Percentiles rank a stretch among this genome's conserved stretches.
phyloP scores from a whole-genome alignment of 805 yeast species.

The Lachancea waltii region DNA sequence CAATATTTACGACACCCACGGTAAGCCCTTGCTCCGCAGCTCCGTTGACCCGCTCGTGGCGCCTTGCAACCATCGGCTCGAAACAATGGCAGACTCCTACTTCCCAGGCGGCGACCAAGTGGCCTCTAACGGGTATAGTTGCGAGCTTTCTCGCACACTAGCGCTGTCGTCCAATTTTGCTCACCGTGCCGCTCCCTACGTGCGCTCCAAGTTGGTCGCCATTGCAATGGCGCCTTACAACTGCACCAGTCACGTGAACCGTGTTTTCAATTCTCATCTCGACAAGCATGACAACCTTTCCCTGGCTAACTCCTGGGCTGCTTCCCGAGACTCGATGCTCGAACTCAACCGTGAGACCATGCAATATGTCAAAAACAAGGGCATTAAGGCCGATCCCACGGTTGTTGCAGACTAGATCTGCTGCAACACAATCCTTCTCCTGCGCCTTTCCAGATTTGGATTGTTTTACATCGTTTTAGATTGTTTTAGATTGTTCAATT shows the following conservation, averaged over 20 bases:
- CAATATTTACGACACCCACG: slow-evolving; percentile 49
- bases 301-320: slow-evolving; percentile 28
- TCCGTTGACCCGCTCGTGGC: slow-evolving; percentile 54
- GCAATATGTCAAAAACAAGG: slow-evolving; percentile 7
- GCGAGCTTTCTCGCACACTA: slow-evolving; percentile 52
- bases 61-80: slow-evolving; percentile 55
- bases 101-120: slow-evolving; percentile 43
- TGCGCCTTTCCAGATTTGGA: slow-evolving; percentile 8
- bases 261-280: slow-evolving; percentile 37
- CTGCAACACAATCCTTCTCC: slow-evolving; percentile 2
- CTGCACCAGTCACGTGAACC: slow-evolving; percentile 32
- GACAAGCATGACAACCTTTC: slow-evolving; percentile 35
- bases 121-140: slow-evolving; percentile 40
- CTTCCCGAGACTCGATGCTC: slow-evolving; percentile 29
- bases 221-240: slow-evolving; percentile 33
- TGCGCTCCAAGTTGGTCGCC: slow-evolving; percentile 23
- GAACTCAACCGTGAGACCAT: slow-evolving; percentile 32
- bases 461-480: no score
- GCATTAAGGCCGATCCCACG: neutral
- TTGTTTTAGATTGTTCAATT: no score
- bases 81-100: slow-evolving; percentile 37
- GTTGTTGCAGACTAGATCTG: neutral
- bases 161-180: slow-evolving; percentile 38
- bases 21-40: slow-evolving; percentile 58
- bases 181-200: slow-evolving; percentile 34